These are phyloP conservation scores for Pichia sp. DNA, from an alignment of 1,139 yeast species.

Conservation along the genomic window DNA sequence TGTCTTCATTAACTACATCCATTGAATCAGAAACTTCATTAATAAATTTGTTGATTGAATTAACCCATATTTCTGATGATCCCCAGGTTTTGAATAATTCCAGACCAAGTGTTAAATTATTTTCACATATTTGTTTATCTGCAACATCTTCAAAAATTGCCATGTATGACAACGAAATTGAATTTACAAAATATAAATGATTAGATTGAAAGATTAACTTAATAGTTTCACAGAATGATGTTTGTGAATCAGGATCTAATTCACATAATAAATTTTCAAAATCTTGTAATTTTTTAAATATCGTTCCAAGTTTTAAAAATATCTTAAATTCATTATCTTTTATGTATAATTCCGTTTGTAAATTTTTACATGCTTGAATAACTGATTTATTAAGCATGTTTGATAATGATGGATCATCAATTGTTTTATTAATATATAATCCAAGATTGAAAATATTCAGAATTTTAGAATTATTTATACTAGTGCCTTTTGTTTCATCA, in stretches of 20 bases:
- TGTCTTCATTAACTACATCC: conserved; percentile 1
- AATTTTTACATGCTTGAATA: background rate
- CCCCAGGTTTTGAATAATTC: background rate
- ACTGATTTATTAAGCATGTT: background rate
- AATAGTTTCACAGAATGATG: background rate
- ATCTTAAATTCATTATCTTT: background rate
- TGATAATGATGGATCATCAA: background rate
- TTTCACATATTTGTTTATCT: background rate
- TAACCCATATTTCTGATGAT: background rate
- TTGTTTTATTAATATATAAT: background rate
- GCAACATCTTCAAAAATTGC: background rate
- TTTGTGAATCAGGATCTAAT: background rate
- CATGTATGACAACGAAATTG: background rate
- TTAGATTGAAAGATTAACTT: background rate
- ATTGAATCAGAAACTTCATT: background rate
- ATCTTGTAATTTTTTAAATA: background rate
- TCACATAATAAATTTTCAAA: background rate
- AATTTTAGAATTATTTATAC: background rate
- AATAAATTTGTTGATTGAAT: background rate
- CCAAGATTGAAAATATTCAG: background rate
- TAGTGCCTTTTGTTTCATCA: background rate
- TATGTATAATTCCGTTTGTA: background rate
- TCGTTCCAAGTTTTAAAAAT: background rate
- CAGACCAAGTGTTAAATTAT: background rate
- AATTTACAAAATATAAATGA: background rate